phyloP scores from a whole-genome alignment of 176 grass and related monocot genomes.

The Aegilops longissima region DNA sequence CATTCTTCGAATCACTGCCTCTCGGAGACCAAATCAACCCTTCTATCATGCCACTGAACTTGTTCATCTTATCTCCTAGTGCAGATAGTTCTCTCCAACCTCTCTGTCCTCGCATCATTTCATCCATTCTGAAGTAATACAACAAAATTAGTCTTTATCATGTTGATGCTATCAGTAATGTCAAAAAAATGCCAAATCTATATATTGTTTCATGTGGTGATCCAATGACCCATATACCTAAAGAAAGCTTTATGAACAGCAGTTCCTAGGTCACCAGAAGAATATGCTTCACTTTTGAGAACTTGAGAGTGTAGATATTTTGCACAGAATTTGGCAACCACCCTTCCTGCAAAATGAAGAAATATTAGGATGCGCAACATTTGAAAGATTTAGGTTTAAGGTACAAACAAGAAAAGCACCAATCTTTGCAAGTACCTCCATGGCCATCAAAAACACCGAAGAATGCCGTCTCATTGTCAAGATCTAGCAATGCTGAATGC shows the following conservation, averaged over 20 bases:
- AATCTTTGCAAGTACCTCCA: conserved; percentile 53
- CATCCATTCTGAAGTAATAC: conserved; percentile 86
- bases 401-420: conserved; percentile 21
- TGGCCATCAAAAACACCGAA: conserved; percentile 99
- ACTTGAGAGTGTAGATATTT: conserved; percentile 88
- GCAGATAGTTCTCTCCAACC: conserved; percentile 94
- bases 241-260: conserved; percentile 83
- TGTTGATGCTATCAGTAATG: background rate
- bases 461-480: conserved; percentile 78
- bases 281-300: conserved; percentile 74
- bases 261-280: conserved; percentile 72
- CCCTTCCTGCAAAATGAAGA: conserved; percentile 64
- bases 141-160: conserved; percentile 25
- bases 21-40: conserved; percentile 96
- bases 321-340: conserved; percentile 95
- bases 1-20: conserved; percentile 43
- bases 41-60: conserved; percentile 97
- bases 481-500: conserved; percentile 87
- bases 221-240: conserved; percentile 52
- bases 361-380: conserved; percentile 16
- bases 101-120: conserved; percentile 98
- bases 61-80: conserved; percentile 94
- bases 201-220: conserved; percentile 23
- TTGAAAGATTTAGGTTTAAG: conserved; percentile 1
- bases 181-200: conserved; percentile 25